phyloP scores from a whole-genome alignment of 495 filamentous ascomycete genomes.

The Penicillium pancosmium region DNA sequence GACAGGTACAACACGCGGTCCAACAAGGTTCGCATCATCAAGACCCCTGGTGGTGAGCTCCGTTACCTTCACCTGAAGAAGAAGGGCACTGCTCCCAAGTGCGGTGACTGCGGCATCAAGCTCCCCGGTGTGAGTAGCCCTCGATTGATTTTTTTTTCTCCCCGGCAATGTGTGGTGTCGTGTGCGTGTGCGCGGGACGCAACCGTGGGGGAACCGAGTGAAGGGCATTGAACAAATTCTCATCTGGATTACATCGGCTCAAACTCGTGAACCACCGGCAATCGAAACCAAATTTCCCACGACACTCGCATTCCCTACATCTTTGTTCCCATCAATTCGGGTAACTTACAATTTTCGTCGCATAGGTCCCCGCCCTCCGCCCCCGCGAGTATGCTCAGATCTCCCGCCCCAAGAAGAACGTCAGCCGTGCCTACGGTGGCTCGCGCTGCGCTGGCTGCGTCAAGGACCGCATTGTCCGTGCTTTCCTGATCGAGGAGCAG shows the following conservation, averaged over 20 bases:
- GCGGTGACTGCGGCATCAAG: constrained; percentile 97
- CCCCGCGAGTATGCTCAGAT: constrained; percentile 95
- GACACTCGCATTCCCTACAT: constrained; percentile 10
- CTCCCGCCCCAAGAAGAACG: constrained; percentile 97
- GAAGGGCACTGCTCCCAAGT: constrained; percentile 93
- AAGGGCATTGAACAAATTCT: constrained; percentile 21
- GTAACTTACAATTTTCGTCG: constrained; percentile 25
- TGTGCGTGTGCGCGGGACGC: constrained; percentile 25
- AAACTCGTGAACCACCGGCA: constrained; percentile 10
- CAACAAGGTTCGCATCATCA: constrained; percentile 94
- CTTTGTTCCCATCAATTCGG: constrained; percentile 10
- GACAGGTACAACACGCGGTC: constrained; percentile 91
- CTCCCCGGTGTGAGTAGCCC: constrained; percentile 81
- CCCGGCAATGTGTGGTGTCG: constrained; percentile 20
- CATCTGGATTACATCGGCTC: constrained; percentile 9
- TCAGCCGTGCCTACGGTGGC: constrained; percentile 96
- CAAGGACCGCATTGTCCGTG: constrained; percentile 93
- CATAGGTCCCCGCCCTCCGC: constrained; percentile 90
- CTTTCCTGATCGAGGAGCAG: constrained; percentile 99
- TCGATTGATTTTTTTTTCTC: constrained; percentile 21
- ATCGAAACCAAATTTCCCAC: constrained; percentile 11
- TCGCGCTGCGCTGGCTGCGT: constrained; percentile 98
- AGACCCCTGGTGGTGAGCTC: constrained; percentile 92
- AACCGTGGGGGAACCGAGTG: constrained; percentile 18
- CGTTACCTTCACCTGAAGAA: constrained; percentile 99